Base-by-base conservation (phyloP, 2,329 filamentous ascomycete genomes). In the Colletotrichum graminicola region DNA sequence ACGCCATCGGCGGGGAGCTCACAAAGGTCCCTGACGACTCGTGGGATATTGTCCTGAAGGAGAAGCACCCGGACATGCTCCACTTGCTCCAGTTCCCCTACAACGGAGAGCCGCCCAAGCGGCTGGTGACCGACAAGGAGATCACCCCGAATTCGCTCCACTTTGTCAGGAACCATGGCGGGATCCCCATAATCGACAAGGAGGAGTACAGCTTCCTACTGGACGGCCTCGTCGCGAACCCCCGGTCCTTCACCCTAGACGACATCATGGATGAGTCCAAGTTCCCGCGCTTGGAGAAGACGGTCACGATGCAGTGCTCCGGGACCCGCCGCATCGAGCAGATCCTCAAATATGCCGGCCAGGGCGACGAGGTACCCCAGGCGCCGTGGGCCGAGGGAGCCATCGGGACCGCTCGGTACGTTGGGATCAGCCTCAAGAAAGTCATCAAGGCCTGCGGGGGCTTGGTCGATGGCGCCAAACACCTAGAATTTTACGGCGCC, bases 91-190 rank as follows among this genome's bases (percentile, higher is more conserved):
- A 90, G 66, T 91, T 91, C 70, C 89, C 89, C 0, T 91, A 91
- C 77, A 91, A 91, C 49, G 89, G 89, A 0, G 89, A 91, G 72
- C 86, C 89, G 0, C 88, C 88, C 0, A 87, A 90, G 73, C 83
- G 87, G 2, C 82, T 92, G 0, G 85, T 90, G 5, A 80, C 79
- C 0, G 85, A 86, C 0, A 84, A 84, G 21, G 84, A 86, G 0
- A 85, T 93, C 49, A 94, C 92, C 0, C 82, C 85, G 0, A 94
- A 92, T 72, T 59, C 74, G 0, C 75, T 79, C 2, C 88, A 90
- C 74, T 94, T 92, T 74, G 89, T 94, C 0, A 84, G 92, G 10
- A 94, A 94, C 71, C 92, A 94, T 73, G 91, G 92, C 12, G 91
- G 91, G 0, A 89, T 94, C 23, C 92, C 92, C 0, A 82, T 87